Evolutionary conservation across 2,329 filamentous ascomycete species (phyloP).

Genomic region (Madurella fahalii): DNA sequence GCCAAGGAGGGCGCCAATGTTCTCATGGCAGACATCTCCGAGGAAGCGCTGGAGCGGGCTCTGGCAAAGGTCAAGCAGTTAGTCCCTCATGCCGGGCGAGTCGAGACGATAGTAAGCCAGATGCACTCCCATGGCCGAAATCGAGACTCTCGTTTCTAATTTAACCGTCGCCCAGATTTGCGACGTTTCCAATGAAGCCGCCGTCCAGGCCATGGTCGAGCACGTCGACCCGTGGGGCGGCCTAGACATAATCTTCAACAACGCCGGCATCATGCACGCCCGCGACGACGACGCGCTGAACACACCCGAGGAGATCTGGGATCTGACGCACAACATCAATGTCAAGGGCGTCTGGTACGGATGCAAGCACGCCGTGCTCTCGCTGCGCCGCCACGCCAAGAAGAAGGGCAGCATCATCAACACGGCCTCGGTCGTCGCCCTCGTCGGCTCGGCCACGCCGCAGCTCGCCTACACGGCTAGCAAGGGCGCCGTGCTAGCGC

Average conservation of each 20-base stretch:
- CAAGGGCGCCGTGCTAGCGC: slow-evolving; percentile 85
- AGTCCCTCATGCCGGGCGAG: slow-evolving; percentile 55
- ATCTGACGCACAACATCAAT: slow-evolving; percentile 89
- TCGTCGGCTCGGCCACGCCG: slow-evolving; percentile 81
- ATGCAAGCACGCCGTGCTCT: slow-evolving; percentile 83
- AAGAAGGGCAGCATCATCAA: slow-evolving; percentile 80
- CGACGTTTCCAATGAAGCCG: slow-evolving; percentile 82
- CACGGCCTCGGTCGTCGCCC: slow-evolving; percentile 82
- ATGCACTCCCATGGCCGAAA: slow-evolving; percentile 1
- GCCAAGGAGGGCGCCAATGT: slow-evolving; percentile 82
- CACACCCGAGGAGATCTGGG: slow-evolving; percentile 89
- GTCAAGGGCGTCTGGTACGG: slow-evolving; percentile 99
- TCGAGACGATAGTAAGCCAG: slow-evolving; percentile 54
- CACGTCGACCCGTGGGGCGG: slow-evolving; percentile 79
- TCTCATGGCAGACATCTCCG: slow-evolving; percentile 81
- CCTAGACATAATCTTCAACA: slow-evolving; percentile 92
- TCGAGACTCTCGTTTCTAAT: background rate
- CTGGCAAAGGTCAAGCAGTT: slow-evolving; percentile 67
- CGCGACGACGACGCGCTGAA: slow-evolving; percentile 74
- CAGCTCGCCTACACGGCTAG: slow-evolving; percentile 91
- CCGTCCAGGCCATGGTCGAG: slow-evolving; percentile 72
- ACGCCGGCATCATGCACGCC: slow-evolving; percentile 94
- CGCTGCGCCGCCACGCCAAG: slow-evolving; percentile 77
- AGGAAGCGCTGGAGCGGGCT: slow-evolving; percentile 71
- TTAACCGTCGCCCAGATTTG: slow-evolving; percentile 35